Base-by-base conservation (phyloP, 2,329 filamentous ascomycete genomes). In the Curvularia spicifera region DNA sequence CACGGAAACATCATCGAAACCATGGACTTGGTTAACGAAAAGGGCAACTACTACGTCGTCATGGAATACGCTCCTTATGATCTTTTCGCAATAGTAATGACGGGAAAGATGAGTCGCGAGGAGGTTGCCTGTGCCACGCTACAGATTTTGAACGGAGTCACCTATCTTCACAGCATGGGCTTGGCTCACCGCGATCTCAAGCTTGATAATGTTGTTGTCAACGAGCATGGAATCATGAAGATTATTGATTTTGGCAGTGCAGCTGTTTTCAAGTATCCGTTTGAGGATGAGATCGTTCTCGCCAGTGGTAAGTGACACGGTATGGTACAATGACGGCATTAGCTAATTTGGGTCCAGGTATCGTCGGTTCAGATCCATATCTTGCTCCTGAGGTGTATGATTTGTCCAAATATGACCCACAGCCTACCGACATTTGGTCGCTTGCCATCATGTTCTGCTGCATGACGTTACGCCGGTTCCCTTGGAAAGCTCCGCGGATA, bases 1-100 rank as follows among this genome's bases (percentile, higher is more conserved):
- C 95, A 99, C 71, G 94, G 95, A 69, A 99, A 99, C 75, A 93
- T 99, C 67, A 98, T 99, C 70, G 95, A 99, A 77, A 98, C 95
- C 0, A 85, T 99, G 65, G 95, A 99, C 76, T 96, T 99, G 63
- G 87, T 99, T 10, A 91, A 96, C 66, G 95, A 99, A 78, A 95
- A 94, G 77, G 88, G 87, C 50, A 93, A 90, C 64, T 99, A 95
- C 92, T 99, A 93, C 71, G 94, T 98, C 73, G 95, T 99, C 42
- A 99, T 99, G 95, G 95, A 99, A 74, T 99, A 96, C 72, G 95
- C 93, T 10, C 95, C 95, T 0, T 99, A 84, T 72, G 95, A 99
- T 76, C 84, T 99, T 29, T 99, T 99, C 75, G 95, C 95, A 12
- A 97, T 96, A 64, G 95, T 99, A 66, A 99, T 99, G 95, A 98